Percentiles rank a stretch among this genome's conserved stretches.
Conservation (phyloP, 768 basidiomycete genomes). For the Leccinum aurantiacum region DNA sequence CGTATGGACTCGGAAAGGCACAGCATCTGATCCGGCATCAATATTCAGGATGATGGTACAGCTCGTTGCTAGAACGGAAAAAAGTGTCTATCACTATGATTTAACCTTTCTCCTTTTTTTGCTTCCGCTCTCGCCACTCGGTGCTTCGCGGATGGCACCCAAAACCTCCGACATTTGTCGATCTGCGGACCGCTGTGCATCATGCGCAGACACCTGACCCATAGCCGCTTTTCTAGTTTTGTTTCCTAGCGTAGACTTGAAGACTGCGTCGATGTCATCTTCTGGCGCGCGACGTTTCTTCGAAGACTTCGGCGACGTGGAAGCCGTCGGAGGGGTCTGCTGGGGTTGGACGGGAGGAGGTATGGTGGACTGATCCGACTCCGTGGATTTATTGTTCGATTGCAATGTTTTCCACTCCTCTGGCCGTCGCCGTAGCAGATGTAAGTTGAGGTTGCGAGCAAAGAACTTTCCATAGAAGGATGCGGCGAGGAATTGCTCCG, state of each 20-base stretch:
- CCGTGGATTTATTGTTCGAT: conserved; percentile 37
- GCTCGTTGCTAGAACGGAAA: neutral
- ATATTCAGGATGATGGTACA: neutral
- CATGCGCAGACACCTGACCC: conserved; percentile 12
- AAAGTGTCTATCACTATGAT: neutral
- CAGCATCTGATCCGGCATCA: neutral
- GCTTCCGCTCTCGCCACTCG: conserved; percentile 42
- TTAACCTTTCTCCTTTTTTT: conserved; percentile 34
- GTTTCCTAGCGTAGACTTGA: conserved; percentile 56
- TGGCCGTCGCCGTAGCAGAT: conserved; percentile 73
- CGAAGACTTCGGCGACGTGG: conserved; percentile 34
- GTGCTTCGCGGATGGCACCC: conserved; percentile 60
- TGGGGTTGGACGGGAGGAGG: conserved; percentile 5
- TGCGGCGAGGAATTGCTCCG: conserved; percentile 68
- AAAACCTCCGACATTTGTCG: conserved; percentile 49
- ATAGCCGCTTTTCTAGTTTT: conserved; percentile 59
- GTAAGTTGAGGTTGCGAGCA: conserved; percentile 71
- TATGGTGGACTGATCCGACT: conserved; percentile 19
- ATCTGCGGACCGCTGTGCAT: conserved; percentile 27
- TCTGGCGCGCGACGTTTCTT: conserved; percentile 47
- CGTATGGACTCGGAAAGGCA: neutral
- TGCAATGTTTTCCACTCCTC: conserved; percentile 84
- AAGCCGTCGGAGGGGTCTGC: neutral
- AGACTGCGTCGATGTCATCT: conserved; percentile 78
- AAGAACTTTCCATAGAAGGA: conserved; percentile 91